Evolutionary conservation across 495 filamentous ascomycete genomes (phyloP), one percentile per base, ranked within the genome.

Genomic region (Podospora sp.): DNA sequence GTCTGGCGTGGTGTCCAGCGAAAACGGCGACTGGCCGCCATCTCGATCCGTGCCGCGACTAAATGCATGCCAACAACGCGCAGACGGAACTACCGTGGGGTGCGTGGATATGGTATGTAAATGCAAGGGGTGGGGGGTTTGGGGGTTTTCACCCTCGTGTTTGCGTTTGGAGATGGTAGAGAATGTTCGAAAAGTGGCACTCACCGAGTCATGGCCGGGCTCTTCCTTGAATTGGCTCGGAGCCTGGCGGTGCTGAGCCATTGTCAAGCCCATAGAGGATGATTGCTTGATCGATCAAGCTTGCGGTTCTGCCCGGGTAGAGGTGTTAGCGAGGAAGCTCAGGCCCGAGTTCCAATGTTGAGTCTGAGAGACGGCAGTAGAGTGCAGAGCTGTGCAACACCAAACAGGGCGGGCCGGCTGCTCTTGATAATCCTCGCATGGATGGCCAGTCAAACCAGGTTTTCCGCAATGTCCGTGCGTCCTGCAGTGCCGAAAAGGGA

Each of bases 241-340:
- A 68, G 77, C 77, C 75, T 77, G 76, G 53, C 77, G 77, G 63
- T 76, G 76, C 65, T 77, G 77, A 67, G 75, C 75, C 77, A 79
- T 79, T 69, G 68, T 76, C 62, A 78, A 73, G 73, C 76, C 76
- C 76, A 78, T 78, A 76, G 72, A 71, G 66, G 33, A 61, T 40
- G 56, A 57, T 60, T 66, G 35, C 35, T 53, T 50, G 26, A 18
- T 14, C 9, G 64, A 40, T 40, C 24, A 51, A 25, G 24, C 49
- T 24, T n/a, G 24, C n/a, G 50, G n/a, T 55, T 22, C 62, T 60
- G 24, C 6, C 26, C 22, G 57, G 58, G 18, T 40, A 8, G 22
- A 60, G 33, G 40, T 27, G 67, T 69, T 66, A 69, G 68, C 58
- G 50, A 69, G 60, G 58, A 63, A 16, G n/a, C 21, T 26, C 33